phyloP scores from a whole-genome alignment of 1,139 yeast species.

The Yamadazyma dushanensis region DNA sequence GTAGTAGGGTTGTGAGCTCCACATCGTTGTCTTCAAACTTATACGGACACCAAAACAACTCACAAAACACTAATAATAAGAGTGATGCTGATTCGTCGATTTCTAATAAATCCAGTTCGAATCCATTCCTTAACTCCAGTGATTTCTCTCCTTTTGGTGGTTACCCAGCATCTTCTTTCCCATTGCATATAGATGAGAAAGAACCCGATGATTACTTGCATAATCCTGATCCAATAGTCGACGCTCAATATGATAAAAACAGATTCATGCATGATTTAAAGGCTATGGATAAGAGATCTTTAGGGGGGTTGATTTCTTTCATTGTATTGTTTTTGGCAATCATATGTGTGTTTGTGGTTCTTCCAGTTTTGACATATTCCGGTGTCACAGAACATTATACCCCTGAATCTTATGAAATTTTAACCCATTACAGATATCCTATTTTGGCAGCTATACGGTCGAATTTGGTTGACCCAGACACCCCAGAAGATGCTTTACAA shows the following conservation, averaged over 20 bases:
- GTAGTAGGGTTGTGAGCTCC: conserved; percentile 49
- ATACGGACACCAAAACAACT: conserved; percentile 8
- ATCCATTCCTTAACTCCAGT: conserved; percentile 21
- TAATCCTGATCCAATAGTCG: conserved; percentile 89
- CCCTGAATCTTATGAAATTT: conserved; percentile 40
- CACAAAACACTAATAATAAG: conserved; percentile 8
- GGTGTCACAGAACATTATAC: conserved; percentile 47
- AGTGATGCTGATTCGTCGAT: conserved; percentile 17
- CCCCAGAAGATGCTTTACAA: conserved; percentile 57
- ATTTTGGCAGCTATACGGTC: conserved; percentile 62
- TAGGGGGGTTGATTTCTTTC: conserved; percentile 61
- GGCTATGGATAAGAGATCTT: conserved; percentile 58
- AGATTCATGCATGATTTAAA: conserved; percentile 60
- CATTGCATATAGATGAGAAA: conserved; percentile 81
- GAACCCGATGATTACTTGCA: conserved; percentile 91
- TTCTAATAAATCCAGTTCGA: conserved; percentile 18
- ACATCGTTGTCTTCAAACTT: conserved; percentile 38
- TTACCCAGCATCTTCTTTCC: conserved; percentile 86
- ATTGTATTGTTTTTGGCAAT: conserved; percentile 57
- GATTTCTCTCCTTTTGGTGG: conserved; percentile 88
- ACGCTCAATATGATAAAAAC: conserved; percentile 72
- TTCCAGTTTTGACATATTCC: conserved; percentile 75
- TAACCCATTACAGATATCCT: conserved; percentile 62
- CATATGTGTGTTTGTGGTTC: conserved; percentile 61
- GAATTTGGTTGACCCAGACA: conserved; percentile 70